Evolutionary conservation across 192 early-diverging fungal species (phyloP).

Genomic region (Backusella macrospora): DNA sequence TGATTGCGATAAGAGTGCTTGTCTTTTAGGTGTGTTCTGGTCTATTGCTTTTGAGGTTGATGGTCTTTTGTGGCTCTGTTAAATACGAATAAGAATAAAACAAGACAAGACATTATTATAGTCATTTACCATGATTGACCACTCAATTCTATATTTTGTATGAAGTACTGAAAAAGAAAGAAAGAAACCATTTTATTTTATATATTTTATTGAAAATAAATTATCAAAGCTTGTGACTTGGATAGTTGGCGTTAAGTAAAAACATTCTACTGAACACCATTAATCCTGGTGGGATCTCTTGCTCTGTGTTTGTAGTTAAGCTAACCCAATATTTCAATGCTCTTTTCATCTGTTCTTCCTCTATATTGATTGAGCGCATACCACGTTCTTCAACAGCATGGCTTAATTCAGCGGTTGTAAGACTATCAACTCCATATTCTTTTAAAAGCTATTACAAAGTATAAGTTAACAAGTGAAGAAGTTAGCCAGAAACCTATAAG

Average conservation of each 20-base stretch:
- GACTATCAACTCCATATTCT: slow-evolving; percentile 42
- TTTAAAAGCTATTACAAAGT: slow-evolving; percentile 32
- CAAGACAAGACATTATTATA: no score
- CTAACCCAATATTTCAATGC: slow-evolving; percentile 53
- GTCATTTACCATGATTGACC: no score
- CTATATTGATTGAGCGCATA: slow-evolving; percentile 50
- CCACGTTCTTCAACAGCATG: slow-evolving; percentile 56
- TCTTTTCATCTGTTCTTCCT: slow-evolving; percentile 43
- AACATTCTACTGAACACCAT: slow-evolving; percentile 59
- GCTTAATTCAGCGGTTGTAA: slow-evolving; percentile 45
- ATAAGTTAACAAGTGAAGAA: not conserved
- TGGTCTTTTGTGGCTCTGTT: no score
- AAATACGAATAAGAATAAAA: no score
- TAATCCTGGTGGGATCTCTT: slow-evolving; percentile 33
- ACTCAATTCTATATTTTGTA: no score
- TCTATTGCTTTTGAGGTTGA: no score
- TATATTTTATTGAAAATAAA: no score
- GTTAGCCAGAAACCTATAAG: not conserved
- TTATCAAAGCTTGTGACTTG: no score
- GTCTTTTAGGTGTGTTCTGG: no score
- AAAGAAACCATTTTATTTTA: no score
- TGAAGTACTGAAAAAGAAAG: no score
- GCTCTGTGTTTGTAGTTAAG: slow-evolving; percentile 24
- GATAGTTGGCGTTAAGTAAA: slow-evolving; percentile 51
- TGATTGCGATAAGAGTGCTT: no score